Conservation (phyloP, 805 yeast species). For the Pichia gijzeniarum region DNA sequence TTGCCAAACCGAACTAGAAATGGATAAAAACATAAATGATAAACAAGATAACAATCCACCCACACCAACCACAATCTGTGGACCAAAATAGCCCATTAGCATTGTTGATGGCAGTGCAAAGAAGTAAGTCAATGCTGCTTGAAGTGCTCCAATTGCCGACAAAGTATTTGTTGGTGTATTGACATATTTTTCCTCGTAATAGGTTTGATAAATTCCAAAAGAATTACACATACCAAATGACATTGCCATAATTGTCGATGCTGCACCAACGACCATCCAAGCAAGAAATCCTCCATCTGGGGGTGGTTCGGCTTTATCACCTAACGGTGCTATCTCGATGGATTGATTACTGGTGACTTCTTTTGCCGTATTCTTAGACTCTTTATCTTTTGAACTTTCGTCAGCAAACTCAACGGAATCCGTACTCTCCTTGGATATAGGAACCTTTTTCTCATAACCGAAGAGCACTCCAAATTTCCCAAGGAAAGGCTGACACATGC, state of each 20-base stretch:
- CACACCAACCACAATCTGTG: constrained; percentile 32
- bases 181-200: constrained; percentile 38
- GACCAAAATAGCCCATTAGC: constrained; percentile 36
- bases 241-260: constrained; percentile 38
- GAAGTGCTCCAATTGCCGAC: constrained; percentile 50
- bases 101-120: constrained; percentile 45
- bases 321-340: too few species aligned
- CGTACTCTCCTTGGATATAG: too few species aligned
- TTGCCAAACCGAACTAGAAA: constrained; percentile 55
- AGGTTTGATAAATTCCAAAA: constrained; percentile 52
- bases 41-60: constrained; percentile 41
- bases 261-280: constrained; percentile 48
- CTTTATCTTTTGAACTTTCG: too few species aligned
- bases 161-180: constrained; percentile 40
- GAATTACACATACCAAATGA: constrained; percentile 57
- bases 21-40: constrained; percentile 51
- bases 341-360: too few species aligned
- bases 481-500: too few species aligned
- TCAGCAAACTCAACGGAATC: too few species aligned
- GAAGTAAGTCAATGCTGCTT: constrained; percentile 38
- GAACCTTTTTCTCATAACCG: too few species aligned
- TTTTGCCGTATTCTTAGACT: too few species aligned
- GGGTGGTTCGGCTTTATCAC: too few species aligned
- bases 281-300: constrained; percentile 44
- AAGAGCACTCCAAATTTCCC: too few species aligned